A percentile compares a stretch with the other conserved stretches of the same genome.
These are phyloP conservation scores for Tetrahymena elliotti DNA, from an alignment of 73 alveolate genomes.

Conservation along the genomic window DNA sequence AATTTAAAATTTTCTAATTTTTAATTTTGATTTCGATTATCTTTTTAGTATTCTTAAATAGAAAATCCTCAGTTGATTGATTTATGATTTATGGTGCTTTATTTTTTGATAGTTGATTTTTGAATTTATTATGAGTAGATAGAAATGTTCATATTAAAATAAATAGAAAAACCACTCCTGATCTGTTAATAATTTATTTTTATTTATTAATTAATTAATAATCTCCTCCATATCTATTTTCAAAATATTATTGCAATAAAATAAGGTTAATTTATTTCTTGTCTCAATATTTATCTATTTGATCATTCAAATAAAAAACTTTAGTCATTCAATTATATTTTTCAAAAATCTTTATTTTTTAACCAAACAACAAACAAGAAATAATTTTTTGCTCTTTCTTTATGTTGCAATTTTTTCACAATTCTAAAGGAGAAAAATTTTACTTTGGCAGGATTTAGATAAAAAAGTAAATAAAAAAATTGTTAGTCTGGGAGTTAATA, in stretches of 20 bases:
- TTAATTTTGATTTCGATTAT: background rate
- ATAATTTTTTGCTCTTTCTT: no score
- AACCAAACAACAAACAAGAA: no score
- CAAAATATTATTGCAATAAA: background rate
- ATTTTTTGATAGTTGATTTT: background rate
- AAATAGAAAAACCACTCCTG: background rate
- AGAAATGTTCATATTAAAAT: background rate
- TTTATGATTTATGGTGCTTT: background rate
- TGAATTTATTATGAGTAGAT: background rate
- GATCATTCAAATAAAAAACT: no score
- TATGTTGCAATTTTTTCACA: no score
- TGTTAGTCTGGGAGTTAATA: no score
- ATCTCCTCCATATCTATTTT: background rate
- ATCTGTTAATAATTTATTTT: background rate
- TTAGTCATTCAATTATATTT: no score
- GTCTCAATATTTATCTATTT: no score
- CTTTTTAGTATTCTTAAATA: background rate
- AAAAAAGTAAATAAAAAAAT: no score
- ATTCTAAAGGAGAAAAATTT: no score
- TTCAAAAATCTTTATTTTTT: no score
- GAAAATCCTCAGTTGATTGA: background rate
- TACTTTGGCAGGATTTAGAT: no score
- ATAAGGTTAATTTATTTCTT: background rate
- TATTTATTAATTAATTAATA: background rate
- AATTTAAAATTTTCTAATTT: background rate